Evolutionary conservation across 2,329 filamentous ascomycete species (phyloP), one percentile per base, ranked within the genome.

Genomic region (Orbilia oligospora): DNA sequence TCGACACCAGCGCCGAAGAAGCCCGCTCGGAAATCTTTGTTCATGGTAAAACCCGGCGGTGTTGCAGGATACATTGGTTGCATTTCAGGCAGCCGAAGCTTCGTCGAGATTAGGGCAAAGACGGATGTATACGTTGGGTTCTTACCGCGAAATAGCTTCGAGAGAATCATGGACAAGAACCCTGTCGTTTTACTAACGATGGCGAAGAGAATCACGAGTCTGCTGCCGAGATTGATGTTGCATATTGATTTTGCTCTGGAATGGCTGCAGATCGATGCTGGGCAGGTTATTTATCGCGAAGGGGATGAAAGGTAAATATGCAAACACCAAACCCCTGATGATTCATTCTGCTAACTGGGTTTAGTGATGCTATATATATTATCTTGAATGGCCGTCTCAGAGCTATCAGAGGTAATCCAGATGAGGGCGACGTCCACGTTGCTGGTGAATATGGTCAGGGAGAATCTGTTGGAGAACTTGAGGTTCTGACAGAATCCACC

Each of bases 71-170:
- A 99, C 82, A 90, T 98, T 36, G 94, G 96, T 4, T 96, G 94
- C 0, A 91, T 99, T 18, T 97, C 96, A 1, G 97, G 94, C 0
- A 97, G 97, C 83, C 88, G 96, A 27, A 99, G 96, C 0, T 97
- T 98, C 83, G 96, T 97, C 20, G 95, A 98, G 83, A 94, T 99
- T 0, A 92, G 95, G 44, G 97, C 96, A 2, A 98, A 98, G 85
- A 99, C 97, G 0, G 96, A 99, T 84, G 96, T 98, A 1, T 98
- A 97, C 82, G 96, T 99, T 14, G 96, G 96, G 0, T 99, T 99
- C 81, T 86, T 99, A 12, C 96, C 96, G 0, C 89, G 94, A 33
- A 88, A 90, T 0, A 92, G 94, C 0, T 87, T 99, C 30, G 96
- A 99, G 83, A 89, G 94, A 80, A 96, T 99, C 56, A 93, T 97